Evolutionary conservation across 164 flowering plant genomes (phyloP).

Genomic region (Piper longum): DNA sequence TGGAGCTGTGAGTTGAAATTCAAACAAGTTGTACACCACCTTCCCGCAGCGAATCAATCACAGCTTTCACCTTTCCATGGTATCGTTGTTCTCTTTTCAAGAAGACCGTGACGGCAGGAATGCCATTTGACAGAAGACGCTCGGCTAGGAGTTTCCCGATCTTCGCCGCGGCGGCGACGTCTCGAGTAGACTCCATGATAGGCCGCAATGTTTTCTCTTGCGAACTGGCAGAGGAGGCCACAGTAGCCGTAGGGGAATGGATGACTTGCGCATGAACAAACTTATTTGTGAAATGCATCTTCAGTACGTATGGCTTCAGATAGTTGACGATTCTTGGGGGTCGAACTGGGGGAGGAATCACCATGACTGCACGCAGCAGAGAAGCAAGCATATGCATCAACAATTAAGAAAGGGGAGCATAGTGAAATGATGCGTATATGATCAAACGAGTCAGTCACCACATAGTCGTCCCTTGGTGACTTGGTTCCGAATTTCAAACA

Average conservation of each 20-base stretch:
- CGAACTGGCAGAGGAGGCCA: slow-evolving; percentile 68
- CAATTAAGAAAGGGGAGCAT: too few relatives aligned
- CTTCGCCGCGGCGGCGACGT: slow-evolving; percentile 71
- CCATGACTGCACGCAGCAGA: slow-evolving; percentile 30
- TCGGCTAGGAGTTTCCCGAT: slow-evolving; percentile 73
- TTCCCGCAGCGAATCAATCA: slow-evolving; percentile 54
- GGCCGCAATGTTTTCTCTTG: slow-evolving; percentile 56
- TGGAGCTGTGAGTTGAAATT: background rate
- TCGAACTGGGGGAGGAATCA: slow-evolving; percentile 60
- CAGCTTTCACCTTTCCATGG: slow-evolving; percentile 81
- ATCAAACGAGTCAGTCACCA: too few relatives aligned
- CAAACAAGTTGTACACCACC: slow-evolving; percentile 54
- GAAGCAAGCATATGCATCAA: too few relatives aligned
- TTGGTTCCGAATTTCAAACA: too few relatives aligned
- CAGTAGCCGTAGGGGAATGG: slow-evolving; percentile 73
- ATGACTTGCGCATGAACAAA: slow-evolving; percentile 66
- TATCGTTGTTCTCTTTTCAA: slow-evolving; percentile 62
- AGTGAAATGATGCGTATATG: too few relatives aligned
- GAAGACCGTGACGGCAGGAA: slow-evolving; percentile 58
- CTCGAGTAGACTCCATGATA: slow-evolving; percentile 46
- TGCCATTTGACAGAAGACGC: slow-evolving; percentile 41
- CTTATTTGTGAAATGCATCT: slow-evolving; percentile 85
- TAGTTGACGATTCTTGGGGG: slow-evolving; percentile 38
- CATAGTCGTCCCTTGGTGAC: too few relatives aligned
- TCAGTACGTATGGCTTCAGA: slow-evolving; percentile 72